Evolutionary conservation across 805 yeast species (phyloP), one percentile per base, ranked within the genome.

Genomic region (Lachancea kluyveri): DNA sequence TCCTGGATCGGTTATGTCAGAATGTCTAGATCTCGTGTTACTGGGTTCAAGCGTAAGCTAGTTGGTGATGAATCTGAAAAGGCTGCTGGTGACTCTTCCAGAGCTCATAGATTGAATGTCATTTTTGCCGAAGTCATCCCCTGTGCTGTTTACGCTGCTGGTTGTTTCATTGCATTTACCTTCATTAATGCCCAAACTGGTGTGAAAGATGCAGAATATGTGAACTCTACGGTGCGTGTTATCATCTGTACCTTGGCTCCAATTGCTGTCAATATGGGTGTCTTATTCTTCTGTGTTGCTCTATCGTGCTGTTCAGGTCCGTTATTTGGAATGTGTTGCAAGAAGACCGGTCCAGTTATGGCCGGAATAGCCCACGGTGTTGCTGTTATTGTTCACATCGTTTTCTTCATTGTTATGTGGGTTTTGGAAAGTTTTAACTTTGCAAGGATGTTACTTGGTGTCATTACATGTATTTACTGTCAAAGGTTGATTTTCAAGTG

Each of bases 221-320:
- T 82, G 20, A 83, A 83, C 66, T 75, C 94, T 33, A 62, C 66
- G 36, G 60, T 80, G 41, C 79, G 94, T 74, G 56, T 83, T 38
- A 67, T 81, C 39, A 75, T 83, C 43, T 82, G 92, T 68, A 65
- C 95, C 4, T 67, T 90, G 50, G 97, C 82, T 33, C 99, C 99
- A 41, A 81, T 92, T 58, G 95, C 67, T 19, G 73, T 90, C 59
- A 81, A 92, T 59, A 74, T 86, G 60, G 98, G 95, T 71, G 80
- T 77, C 20, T 65, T 88, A 45, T 74, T 72, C 52, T 71, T 82
- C 44, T 74, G 90, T 63, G 69, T 83, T 49, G 86, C 76, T 49
- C 57, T 88, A 62, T 83, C 96, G 10, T 92, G 98, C 67, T 92
- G 96, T 72, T 85, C 95, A 17, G 99, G 99, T 60, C 98, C 99